Percentiles rank a stretch among this genome's conserved stretches.
These are phyloP conservation scores for Blepharisma japonicum DNA, from an alignment of 73 alveolate species.

Conservation along the genomic window DNA sequence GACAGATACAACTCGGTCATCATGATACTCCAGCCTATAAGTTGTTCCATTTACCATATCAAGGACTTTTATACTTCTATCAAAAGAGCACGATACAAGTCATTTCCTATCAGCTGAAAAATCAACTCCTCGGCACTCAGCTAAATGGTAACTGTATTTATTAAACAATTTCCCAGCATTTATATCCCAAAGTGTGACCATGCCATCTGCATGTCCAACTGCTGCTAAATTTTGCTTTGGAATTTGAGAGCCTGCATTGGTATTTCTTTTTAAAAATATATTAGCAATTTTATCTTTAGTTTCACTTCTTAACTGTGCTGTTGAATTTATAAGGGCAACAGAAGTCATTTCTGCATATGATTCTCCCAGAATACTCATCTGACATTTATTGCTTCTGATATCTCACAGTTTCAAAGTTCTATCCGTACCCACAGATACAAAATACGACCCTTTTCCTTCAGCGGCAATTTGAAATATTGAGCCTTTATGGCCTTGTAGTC, in stretches of 20 bases:
- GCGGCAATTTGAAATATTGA: slow-evolving; percentile 78
- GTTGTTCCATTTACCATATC: slow-evolving; percentile 32
- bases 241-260: background rate
- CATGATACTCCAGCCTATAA: slow-evolving; percentile 35
- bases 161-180: slow-evolving; percentile 26
- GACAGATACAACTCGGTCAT: slow-evolving; percentile 40
- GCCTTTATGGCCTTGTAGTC: slow-evolving; percentile 77
- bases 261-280: background rate
- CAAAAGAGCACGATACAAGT: slow-evolving; percentile 42
- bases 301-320: background rate
- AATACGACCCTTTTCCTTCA: slow-evolving; percentile 82
- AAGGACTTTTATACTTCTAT: slow-evolving; percentile 34
- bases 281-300: background rate
- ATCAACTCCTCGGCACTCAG: slow-evolving; percentile 57
- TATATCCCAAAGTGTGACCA: slow-evolving; percentile 48
- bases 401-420: slow-evolving; percentile 90
- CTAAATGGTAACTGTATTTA: slow-evolving; percentile 33
- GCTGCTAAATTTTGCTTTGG: slow-evolving; percentile 17
- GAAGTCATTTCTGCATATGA: slow-evolving; percentile 65
- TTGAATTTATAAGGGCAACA: slow-evolving; percentile 43
- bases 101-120: slow-evolving; percentile 48
- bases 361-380: slow-evolving; percentile 43
- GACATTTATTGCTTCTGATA: slow-evolving; percentile 60
- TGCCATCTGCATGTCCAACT: slow-evolving; percentile 55
- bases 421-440: slow-evolving; percentile 89